A percentile compares a stretch with the other conserved stretches of the same genome.
Evolutionary conservation across 139 green algal species (phyloP).

Genomic region (Astrephomene gubernaculifera): DNA sequence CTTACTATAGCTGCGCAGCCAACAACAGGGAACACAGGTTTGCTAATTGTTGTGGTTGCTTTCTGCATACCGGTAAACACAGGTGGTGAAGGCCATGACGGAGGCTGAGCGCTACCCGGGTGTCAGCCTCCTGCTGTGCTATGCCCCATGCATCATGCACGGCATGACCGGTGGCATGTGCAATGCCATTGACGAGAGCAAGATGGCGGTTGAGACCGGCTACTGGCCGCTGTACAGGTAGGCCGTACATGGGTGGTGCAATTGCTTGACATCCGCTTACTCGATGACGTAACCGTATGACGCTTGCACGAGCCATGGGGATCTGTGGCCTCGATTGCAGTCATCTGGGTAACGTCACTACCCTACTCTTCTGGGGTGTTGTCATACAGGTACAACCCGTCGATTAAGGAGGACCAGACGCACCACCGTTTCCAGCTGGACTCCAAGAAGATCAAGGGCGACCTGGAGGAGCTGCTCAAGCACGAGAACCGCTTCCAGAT

Average conservation of each 20-base stretch:
- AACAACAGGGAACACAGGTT: no score
- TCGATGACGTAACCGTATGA: no score
- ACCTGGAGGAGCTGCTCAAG: conserved; percentile 59
- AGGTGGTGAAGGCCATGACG: conserved; percentile 58
- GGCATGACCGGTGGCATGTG: conserved; percentile 62
- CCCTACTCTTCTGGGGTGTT: no score
- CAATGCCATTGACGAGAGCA: conserved; percentile 51
- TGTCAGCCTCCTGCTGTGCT: conserved; percentile 63
- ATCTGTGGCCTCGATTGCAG: no score
- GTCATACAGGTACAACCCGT: conserved; percentile 43
- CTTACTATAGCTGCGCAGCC: no score
- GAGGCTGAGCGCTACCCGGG: conserved; percentile 66
- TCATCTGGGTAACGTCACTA: no score
- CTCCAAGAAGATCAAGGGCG: conserved; percentile 66
- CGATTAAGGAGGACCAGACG: conserved; percentile 37
- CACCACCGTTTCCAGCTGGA: conserved; percentile 62
- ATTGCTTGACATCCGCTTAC: no score
- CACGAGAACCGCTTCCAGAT: conserved; percentile 65
- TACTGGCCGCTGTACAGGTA: conserved; percentile 69
- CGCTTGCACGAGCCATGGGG: no score
- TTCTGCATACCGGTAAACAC: no score
- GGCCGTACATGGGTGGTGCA: no score
- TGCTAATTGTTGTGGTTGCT: no score
- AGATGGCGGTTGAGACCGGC: conserved; percentile 57
- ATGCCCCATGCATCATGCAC: conserved; percentile 66